These are phyloP conservation scores for Dactylonectria estremocensis DNA, from an alignment of 2,329 filamentous ascomycete species.

Conservation along the genomic window DNA sequence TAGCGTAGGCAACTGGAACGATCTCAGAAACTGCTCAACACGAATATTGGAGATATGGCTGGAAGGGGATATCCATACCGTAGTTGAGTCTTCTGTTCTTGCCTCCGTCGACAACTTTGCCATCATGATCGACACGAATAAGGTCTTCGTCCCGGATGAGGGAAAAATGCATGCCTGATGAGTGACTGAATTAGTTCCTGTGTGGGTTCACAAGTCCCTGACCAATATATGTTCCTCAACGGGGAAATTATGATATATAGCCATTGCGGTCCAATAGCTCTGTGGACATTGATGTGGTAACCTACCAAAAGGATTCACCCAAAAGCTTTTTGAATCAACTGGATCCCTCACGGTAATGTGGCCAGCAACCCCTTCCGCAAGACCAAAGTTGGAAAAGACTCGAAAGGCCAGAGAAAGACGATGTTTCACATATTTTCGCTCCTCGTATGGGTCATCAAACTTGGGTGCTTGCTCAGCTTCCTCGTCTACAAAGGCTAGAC, in stretches of 20 bases:
- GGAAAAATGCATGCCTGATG: conserved; percentile 66
- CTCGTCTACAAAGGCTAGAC: not conserved
- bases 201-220: not conserved
- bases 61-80: not conserved
- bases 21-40: not conserved
- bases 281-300: not conserved
- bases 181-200: not conserved
- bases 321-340: conserved; percentile 73
- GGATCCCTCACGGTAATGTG: conserved; percentile 76
- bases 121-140: conserved; percentile 75
- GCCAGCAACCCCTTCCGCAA: conserved; percentile 75
- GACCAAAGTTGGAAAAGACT: conserved; percentile 71
- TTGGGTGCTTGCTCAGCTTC: conserved; percentile 15
- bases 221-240: no score
- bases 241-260: no score
- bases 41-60: no score
- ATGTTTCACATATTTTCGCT: conserved; percentile 69
- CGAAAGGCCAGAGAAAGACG: conserved; percentile 70
- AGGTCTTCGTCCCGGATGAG: conserved; percentile 76
- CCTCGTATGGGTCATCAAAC: conserved; percentile 52
- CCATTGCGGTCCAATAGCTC: no score
- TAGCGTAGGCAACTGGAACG: conserved; percentile 40
- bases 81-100: conserved; percentile 51
- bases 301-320: conserved; percentile 76
- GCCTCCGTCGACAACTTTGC: conserved; percentile 75